Evolutionary conservation across 345 rosid genomes (phyloP), one percentile per base, ranked within the genome.

Genomic region (Gynandropsis gynandra): DNA sequence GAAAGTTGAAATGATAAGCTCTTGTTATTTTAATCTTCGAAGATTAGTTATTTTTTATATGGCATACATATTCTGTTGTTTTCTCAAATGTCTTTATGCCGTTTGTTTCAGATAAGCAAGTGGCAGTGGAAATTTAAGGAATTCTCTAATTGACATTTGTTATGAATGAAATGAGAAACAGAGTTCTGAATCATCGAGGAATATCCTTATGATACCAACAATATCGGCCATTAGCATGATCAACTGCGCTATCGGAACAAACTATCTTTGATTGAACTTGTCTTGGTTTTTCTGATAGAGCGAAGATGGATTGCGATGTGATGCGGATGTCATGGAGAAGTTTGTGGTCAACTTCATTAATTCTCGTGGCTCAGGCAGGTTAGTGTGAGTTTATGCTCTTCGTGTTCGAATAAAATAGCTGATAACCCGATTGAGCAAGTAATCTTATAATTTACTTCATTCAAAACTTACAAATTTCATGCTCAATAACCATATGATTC

Each of bases 211-310:
- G 95, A 60, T 86, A 61, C 98, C 96, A 8, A 90, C 96, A 1
- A 83, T 90, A 67, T 90, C 98, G 8, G 96, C 86, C 80, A 96
- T 86, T 49, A 90, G 95, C 64, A 90, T 92, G 2, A 92, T 81
- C 27, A 89, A 81, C n/a, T n/a, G n/a, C n/a, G n/a, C n/a, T n/a
- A n/a, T n/a, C n/a, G n/a, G n/a, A n/a, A n/a, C n/a, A n/a, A 16
- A 81, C 81, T 12, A 62, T 89, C 65, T 80, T 86, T 51, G 97
- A 89, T 63, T 89, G 97, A 96, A 96, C 94, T 15, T 96, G 94
- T 56, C 75, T 89, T 74, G 96, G 95, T 49, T 85, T 67, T 65
- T 85, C 97, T 29, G 87, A 76, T 53, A 69, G 79, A 59, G 81
- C 79, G 5, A 89, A 83, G 72, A 76, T 86, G 76, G 89, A 89